Evolutionary conservation across 2,329 filamentous ascomycete genomes (phyloP).

Genomic region (Colletotrichum sp.): DNA sequence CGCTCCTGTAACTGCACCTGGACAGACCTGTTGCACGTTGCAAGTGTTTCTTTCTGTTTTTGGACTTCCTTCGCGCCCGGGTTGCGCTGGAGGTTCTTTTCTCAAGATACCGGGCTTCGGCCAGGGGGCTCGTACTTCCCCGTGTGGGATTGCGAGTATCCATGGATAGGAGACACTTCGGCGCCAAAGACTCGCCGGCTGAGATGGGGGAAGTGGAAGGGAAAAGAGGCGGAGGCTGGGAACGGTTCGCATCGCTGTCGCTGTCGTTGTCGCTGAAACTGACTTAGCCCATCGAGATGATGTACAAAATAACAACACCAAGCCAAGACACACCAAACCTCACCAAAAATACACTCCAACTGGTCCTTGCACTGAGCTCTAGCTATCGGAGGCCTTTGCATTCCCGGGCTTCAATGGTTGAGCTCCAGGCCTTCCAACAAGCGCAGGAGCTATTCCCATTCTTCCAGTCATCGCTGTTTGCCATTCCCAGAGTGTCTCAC

Average conservation of each 20-base stretch:
- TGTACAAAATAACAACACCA: background rate
- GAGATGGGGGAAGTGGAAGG: background rate
- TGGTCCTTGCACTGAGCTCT: background rate
- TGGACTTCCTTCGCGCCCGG: background rate
- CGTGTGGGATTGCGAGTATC: background rate
- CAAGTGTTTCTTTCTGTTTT: background rate
- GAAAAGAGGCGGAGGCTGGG: background rate
- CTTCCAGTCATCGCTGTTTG: background rate
- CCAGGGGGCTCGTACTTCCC: background rate
- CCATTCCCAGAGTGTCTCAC: background rate
- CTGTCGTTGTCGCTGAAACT: background rate
- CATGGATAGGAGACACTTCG: background rate
- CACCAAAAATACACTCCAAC: conserved; percentile 4
- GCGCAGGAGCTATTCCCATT: background rate
- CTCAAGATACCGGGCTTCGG: background rate
- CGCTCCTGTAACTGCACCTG: background rate
- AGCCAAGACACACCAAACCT: background rate
- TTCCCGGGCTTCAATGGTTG: background rate
- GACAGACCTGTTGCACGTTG: background rate
- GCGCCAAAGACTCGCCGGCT: background rate
- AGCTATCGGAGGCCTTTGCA: background rate
- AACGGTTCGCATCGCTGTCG: background rate
- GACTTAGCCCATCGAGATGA: background rate
- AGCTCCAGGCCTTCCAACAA: background rate
- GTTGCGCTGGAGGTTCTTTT: background rate